Base-by-base conservation (phyloP, 2,329 filamentous ascomycete genomes). In the Cladosporium sphaerospermum region DNA sequence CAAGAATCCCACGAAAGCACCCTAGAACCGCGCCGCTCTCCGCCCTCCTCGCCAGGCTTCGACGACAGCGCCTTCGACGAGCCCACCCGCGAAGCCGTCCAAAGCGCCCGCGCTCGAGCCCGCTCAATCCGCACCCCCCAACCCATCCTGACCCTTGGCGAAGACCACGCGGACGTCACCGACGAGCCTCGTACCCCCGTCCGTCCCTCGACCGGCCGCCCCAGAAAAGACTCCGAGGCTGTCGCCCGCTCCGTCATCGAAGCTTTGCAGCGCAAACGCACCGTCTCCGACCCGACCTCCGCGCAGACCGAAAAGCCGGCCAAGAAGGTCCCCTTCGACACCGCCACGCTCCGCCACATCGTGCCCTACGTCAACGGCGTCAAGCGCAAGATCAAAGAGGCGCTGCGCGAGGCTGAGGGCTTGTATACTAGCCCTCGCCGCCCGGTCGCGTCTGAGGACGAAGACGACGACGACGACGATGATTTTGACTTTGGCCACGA, bases 301-400 rank as follows among this genome's bases (percentile, higher is more conserved):
- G 53, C 63, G 9, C 59, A 65, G 13, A 47, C 60, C 32, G 57
- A 65, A n/a, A 61, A 67, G 11, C 46, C 57, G 3, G 63, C 67
- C 37, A 75, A 75, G 59, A 85, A 84, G 60, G 76, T 85, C n/a
- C 80, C 81, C 0, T 85, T 85, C 62, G 82, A 85, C 61, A 85
- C 82, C 2, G 79, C 79, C 23, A 84, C 82, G 41, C 73, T 85
- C 11, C 75, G 77, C 58, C 79, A 83, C 62, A 79, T 85, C 53
- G 82, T 85, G 23, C 75, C 75, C 3, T 76, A 77, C 59, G 75
- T 77, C 40, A 73, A 68, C 54, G 70, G 69, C 9, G 65, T 78
- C 53, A 75, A 72, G 53, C 73, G 72, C 34, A 73, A 72, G 61
- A 74, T 76, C 45, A 77, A 76, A 60, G 72, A 74, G 45, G 69